These are phyloP conservation scores for Trypanosoma mega DNA, from an alignment of 208 protist species.

Conservation along the genomic window DNA sequence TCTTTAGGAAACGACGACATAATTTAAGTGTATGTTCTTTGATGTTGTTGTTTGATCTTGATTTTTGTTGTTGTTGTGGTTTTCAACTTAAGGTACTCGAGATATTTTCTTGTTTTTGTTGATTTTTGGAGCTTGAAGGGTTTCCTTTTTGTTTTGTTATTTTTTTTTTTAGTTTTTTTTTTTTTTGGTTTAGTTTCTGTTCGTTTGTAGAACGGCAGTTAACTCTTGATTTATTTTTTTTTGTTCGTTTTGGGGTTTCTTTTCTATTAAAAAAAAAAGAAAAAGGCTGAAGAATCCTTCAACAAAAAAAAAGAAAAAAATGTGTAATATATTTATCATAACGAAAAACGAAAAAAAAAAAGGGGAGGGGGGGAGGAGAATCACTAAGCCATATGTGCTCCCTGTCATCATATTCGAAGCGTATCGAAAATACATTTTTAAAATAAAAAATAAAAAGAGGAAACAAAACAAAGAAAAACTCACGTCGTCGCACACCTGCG, in stretches of 20 bases:
- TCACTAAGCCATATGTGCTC: too few species aligned
- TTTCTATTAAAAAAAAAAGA: slow-evolving; percentile 3
- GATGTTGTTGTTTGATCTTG: slow-evolving; percentile 11
- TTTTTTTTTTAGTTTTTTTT: slow-evolving; percentile 4
- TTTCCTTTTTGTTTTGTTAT: neutral
- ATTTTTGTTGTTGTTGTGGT: neutral
- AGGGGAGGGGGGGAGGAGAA: too few species aligned
- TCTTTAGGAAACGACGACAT: slow-evolving; percentile 44
- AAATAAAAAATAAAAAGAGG: neutral
- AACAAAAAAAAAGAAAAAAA: slow-evolving; percentile 14
- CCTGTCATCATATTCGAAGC: too few species aligned
- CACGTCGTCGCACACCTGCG: neutral
- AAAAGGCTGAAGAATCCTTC: neutral
- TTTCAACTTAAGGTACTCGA: slow-evolving; percentile 1
- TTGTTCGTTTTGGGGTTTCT: slow-evolving; percentile 11
- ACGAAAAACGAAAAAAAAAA: slow-evolving; percentile 19
- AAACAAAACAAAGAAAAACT: neutral
- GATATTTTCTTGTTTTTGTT: neutral
- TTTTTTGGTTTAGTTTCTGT: slow-evolving; percentile 4
- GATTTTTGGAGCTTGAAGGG: neutral
- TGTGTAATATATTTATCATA: slow-evolving; percentile 1
- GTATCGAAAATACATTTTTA: slow-evolving; percentile 4
- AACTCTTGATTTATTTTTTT: slow-evolving; percentile 32
- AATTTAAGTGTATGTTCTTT: neutral
- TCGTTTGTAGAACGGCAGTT: neutral